These are phyloP conservation scores for Phytophthora quininea DNA, from an alignment of 352 stramenopile species.

Conservation along the genomic window DNA sequence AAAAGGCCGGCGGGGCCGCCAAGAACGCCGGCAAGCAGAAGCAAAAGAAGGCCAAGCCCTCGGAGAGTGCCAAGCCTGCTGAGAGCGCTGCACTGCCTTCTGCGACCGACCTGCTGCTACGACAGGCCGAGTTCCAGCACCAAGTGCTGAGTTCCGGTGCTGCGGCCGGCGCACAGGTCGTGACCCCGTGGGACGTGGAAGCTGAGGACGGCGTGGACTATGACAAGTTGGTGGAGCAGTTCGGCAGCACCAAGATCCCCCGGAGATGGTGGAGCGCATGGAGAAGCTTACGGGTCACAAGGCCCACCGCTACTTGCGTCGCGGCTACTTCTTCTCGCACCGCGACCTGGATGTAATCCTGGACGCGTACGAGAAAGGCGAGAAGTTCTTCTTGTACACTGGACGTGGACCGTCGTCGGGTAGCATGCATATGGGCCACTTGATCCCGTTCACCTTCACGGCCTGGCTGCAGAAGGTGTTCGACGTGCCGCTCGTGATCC, in stretches of 20 bases:
- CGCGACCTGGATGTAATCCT: constrained; percentile 97
- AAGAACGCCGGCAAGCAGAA: constrained; percentile 45
- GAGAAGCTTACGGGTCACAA: constrained; percentile 94
- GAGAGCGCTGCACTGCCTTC: constrained; percentile 67
- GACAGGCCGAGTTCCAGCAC: constrained; percentile 79
- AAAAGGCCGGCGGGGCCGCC: constrained; percentile 35
- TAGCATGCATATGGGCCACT: constrained; percentile 99
- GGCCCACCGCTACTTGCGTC: constrained; percentile 97
- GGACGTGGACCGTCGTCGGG: constrained; percentile 96
- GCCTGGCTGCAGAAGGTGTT: constrained; percentile 99
- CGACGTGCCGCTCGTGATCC: constrained; percentile 98
- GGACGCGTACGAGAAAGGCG: constrained; percentile 94
- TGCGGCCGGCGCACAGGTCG: constrained; percentile 71
- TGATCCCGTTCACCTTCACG: constrained; percentile 99
- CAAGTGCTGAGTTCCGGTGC: constrained; percentile 58
- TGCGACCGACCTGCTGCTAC: constrained; percentile 63
- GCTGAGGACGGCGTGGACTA: constrained; percentile 98
- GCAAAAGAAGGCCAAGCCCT: constrained; percentile 68
- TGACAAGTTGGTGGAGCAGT: constrained; percentile 98
- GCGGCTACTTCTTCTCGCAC: constrained; percentile 99
- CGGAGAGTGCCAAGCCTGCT: constrained; percentile 70
- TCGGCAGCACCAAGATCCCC: constrained; percentile 96
- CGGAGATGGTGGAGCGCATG: constrained; percentile 94
- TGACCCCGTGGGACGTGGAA: constrained; percentile 94
- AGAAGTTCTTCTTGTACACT: constrained; percentile 99